Evolutionary conservation across 805 yeast species (phyloP).

Genomic region (Saccharomyces eubayanus): DNA sequence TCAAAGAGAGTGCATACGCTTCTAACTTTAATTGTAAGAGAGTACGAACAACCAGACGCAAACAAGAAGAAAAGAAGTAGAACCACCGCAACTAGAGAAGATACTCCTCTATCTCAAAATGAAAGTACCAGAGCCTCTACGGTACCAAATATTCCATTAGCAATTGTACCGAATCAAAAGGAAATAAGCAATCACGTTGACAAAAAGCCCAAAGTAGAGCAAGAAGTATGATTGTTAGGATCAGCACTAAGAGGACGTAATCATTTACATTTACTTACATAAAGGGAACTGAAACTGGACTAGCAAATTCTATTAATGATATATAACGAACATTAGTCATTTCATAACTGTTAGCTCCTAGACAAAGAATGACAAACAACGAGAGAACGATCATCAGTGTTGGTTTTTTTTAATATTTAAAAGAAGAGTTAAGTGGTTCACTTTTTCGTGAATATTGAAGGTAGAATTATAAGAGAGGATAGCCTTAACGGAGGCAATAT

Average conservation of each 20-base stretch:
- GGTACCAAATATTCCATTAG: background rate
- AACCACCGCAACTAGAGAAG: slow-evolving; percentile 11
- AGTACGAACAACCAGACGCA: slow-evolving; percentile 54
- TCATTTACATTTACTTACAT: background rate
- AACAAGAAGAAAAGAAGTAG: slow-evolving; percentile 40
- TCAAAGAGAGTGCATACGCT: slow-evolving; percentile 63
- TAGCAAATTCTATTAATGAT: background rate
- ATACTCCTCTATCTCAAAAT: slow-evolving; percentile 11
- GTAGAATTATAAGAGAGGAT: background rate
- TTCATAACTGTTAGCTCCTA: background rate
- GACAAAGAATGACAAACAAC: background rate
- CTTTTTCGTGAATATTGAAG: background rate
- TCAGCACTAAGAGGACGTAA: background rate
- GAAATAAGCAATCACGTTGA: slow-evolving; percentile 7
- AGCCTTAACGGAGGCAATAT: background rate
- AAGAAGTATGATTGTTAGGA: background rate
- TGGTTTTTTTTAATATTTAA: no score
- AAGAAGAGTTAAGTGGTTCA: no score
- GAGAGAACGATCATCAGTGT: background rate
- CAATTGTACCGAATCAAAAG: background rate
- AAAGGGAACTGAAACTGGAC: background rate
- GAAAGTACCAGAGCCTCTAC: slow-evolving; percentile 7
- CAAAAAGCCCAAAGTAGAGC: slow-evolving; percentile 10
- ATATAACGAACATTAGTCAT: background rate
- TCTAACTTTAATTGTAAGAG: slow-evolving; percentile 59